phyloP scores from a whole-genome alignment of 2,329 filamentous ascomycete species.

The Aspergillus calidoustus region DNA sequence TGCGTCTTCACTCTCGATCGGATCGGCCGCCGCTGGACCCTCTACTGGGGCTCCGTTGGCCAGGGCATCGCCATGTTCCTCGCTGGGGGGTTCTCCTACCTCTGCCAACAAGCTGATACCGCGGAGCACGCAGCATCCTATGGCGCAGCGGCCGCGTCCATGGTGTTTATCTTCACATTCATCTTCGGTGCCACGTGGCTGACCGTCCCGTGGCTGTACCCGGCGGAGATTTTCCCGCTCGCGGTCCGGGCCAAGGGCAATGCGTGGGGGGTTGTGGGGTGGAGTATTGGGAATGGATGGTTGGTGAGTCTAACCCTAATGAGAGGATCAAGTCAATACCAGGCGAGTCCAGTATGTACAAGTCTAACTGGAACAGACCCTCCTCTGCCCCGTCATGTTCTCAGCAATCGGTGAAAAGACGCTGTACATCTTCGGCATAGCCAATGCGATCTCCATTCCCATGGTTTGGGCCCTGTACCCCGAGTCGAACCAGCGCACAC shows the following conservation, averaged over 20 bases:
- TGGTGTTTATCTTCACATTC: constrained; percentile 71
- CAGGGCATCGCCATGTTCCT: constrained; percentile 67
- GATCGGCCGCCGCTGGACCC: constrained; percentile 67
- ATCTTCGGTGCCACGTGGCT: constrained; percentile 69
- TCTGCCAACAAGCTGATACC: constrained; percentile 31
- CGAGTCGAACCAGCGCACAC: constrained; percentile 72
- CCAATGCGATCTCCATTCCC: constrained; percentile 67
- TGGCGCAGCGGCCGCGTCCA: constrained; percentile 68
- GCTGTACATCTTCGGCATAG: constrained; percentile 72
- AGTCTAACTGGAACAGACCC: constrained; percentile 28
- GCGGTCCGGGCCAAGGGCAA: constrained; percentile 74
- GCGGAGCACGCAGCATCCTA: constrained; percentile 54
- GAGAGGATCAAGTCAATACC: too few species aligned
- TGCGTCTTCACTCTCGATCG: constrained; percentile 69
- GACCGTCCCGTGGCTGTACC: constrained; percentile 66
- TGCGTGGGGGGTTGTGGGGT: constrained; percentile 75
- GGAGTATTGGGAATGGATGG: constrained; percentile 71
- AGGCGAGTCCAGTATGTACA: too few species aligned
- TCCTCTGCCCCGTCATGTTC: constrained; percentile 63
- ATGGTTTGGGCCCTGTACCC: constrained; percentile 76
- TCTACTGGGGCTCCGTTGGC: constrained; percentile 67
- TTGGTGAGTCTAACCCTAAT: too few species aligned
- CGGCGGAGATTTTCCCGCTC: constrained; percentile 74
- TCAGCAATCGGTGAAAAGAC: constrained; percentile 69
- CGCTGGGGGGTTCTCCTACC: constrained; percentile 33